A percentile compares a stretch with the other conserved stretches of the same genome.
Conservation (phyloP, 78 protist species). For the Protostelium mycophagum region DNA sequence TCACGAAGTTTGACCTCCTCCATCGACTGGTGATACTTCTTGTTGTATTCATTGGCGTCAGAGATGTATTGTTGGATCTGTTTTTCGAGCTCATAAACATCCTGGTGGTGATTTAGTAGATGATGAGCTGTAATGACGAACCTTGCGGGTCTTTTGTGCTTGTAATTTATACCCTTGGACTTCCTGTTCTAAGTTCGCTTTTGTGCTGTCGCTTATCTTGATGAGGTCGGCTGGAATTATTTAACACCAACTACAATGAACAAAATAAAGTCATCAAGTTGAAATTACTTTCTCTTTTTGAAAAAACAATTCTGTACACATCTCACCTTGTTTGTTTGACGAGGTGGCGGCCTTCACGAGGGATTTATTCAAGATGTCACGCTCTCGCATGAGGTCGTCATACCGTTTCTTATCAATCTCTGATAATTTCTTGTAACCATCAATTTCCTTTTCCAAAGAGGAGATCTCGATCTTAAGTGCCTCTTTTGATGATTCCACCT, state of each 20-base stretch:
- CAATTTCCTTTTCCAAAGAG: constrained; percentile 26
- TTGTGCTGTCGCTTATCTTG: constrained; percentile 17
- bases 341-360: constrained; percentile 12
- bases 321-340: constrained; percentile 11
- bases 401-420: constrained; percentile 18
- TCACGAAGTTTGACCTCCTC: constrained; percentile 71
- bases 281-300: background rate
- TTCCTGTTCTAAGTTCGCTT: constrained; percentile 51
- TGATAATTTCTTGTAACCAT: constrained; percentile 9
- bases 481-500: constrained; percentile 13
- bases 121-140: too few species aligned
- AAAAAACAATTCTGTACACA: background rate
- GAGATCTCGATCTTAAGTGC: background rate
- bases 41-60: constrained; percentile 40
- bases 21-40: constrained; percentile 42
- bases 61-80: constrained; percentile 54
- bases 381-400: constrained; percentile 39
- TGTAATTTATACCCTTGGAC: constrained; percentile 43
- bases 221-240: constrained; percentile 8
- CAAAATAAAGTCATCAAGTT: too few species aligned
- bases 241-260: too few species aligned
- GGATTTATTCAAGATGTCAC: constrained; percentile 35
- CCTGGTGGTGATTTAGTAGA: background rate
- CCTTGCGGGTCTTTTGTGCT: constrained; percentile 23
- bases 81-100: constrained; percentile 57